These are phyloP conservation scores for Lobosporangium transversale DNA, from an alignment of 192 early-diverging fungal genomes.

Conservation along the genomic window DNA sequence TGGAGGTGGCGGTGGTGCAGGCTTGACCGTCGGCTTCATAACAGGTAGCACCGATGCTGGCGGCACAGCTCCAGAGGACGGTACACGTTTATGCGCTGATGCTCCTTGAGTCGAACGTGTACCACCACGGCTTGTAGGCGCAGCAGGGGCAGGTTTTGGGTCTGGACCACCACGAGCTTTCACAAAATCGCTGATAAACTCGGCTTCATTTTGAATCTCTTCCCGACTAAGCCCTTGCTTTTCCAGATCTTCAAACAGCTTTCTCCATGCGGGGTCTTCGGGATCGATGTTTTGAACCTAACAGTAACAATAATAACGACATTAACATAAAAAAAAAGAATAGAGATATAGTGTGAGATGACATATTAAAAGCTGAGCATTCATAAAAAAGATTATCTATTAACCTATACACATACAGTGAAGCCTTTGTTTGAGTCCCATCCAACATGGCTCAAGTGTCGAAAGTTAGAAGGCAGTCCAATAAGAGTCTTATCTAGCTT, in stretches of 20 bases:
- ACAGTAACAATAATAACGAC: neutral
- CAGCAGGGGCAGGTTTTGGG: slow-evolving; percentile 18
- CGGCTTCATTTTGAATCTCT: slow-evolving; percentile 71
- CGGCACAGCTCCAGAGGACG: slow-evolving; percentile 32
- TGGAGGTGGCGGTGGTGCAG: slow-evolving; percentile 52
- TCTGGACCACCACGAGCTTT: slow-evolving; percentile 66
- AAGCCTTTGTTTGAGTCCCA: slow-evolving; percentile 68
- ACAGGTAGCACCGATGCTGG: slow-evolving; percentile 29
- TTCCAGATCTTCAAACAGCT: slow-evolving; percentile 74
- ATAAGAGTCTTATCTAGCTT: slow-evolving; percentile 72
- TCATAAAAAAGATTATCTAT: neutral
- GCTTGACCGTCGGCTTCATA: slow-evolving; percentile 44
- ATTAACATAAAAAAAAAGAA: neutral
- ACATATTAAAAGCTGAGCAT: too few relatives aligned
- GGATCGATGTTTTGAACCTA: slow-evolving; percentile 75
- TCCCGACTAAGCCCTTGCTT: slow-evolving; percentile 75
- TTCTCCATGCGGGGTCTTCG: slow-evolving; percentile 75
- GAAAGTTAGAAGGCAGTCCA: slow-evolving; percentile 59
- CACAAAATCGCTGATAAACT: slow-evolving; percentile 77
- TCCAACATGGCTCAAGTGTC: slow-evolving; percentile 72
- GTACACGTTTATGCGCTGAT: slow-evolving; percentile 42
- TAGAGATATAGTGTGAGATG: too few relatives aligned
- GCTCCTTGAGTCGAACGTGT: slow-evolving; percentile 40
- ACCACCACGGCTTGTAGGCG: slow-evolving; percentile 34
- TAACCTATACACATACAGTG: slow-evolving; percentile 40